These are phyloP conservation scores for Collariella sp. DNA, from an alignment of 495 filamentous ascomycete genomes.

Conservation along the genomic window DNA sequence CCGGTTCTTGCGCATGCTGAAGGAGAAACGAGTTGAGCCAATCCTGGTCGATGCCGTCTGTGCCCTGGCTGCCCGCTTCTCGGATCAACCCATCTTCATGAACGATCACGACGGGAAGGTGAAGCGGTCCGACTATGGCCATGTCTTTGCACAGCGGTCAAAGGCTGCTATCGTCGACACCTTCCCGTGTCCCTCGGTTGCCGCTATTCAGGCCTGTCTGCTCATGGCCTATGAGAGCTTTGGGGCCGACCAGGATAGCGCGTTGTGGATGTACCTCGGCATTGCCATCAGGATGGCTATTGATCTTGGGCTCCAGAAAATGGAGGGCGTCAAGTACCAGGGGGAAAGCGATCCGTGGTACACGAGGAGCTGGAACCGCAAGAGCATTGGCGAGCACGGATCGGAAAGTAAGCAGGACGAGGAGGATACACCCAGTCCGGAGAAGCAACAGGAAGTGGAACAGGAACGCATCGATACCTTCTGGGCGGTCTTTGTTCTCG, in stretches of 20 bases:
- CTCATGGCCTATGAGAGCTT: constrained; percentile 81
- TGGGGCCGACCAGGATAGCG: constrained; percentile 75
- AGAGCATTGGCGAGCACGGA: constrained; percentile 23
- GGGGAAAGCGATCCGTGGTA: constrained; percentile 48
- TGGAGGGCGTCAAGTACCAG: constrained; percentile 63
- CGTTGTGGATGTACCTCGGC: constrained; percentile 83
- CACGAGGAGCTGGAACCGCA: constrained; percentile 31
- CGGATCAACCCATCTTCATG: constrained; percentile 54
- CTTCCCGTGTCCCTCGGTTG: constrained; percentile 68
- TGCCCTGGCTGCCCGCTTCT: constrained; percentile 72
- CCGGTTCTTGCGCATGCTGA: constrained; percentile 58
- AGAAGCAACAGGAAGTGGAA: constrained; percentile 52
- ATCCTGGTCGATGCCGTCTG: constrained; percentile 85
- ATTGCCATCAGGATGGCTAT: constrained; percentile 80
- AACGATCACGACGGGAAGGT: constrained; percentile 46
- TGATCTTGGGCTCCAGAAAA: constrained; percentile 72
- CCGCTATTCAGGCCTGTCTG: constrained; percentile 70
- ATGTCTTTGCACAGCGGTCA: constrained; percentile 68
- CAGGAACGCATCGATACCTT: constrained; percentile 74
- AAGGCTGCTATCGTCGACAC: constrained; percentile 66
- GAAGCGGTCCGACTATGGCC: constrained; percentile 54
- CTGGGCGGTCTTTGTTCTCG: constrained; percentile 80
- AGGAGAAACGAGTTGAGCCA: constrained; percentile 69
- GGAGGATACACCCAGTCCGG: constrained; percentile 34
- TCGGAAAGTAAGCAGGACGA: constrained; percentile 32